Evolutionary conservation across 2,329 filamentous ascomycete species (phyloP).

Genomic region (Alternaria triticina): DNA sequence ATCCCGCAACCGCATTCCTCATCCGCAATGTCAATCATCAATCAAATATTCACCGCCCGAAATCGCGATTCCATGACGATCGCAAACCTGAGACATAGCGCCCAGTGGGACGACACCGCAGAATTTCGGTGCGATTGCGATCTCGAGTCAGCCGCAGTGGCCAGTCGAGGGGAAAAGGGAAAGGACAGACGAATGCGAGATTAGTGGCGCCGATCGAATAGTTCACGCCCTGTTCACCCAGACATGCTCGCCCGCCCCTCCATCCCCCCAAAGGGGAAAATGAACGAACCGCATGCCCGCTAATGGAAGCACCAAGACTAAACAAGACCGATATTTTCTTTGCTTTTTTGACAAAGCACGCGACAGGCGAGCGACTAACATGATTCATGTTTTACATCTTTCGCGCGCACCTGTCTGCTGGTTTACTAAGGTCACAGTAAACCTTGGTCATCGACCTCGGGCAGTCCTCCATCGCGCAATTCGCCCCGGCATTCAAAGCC

Average conservation of each 20-base stretch:
- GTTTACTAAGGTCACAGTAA: not conserved
- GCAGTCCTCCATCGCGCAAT: not conserved
- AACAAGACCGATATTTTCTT: not conserved
- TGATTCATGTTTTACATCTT: not conserved
- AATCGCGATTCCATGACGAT: not conserved
- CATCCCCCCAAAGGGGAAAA: not conserved
- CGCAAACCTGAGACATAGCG: not conserved
- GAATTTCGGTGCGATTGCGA: not conserved
- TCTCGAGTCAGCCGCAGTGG: not conserved
- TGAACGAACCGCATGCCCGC: not conserved
- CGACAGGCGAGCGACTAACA: not conserved
- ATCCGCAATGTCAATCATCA: not conserved
- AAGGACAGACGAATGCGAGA: not conserved
- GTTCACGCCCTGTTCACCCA: constrained; percentile 17
- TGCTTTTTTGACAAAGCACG: not conserved
- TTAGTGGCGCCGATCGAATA: constrained; percentile 9
- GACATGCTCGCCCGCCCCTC: not conserved
- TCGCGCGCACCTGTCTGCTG: not conserved
- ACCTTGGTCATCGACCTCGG: not conserved
- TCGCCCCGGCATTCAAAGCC: not conserved
- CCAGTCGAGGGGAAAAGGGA: too few species aligned
- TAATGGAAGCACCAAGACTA: not conserved
- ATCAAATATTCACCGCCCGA: not conserved
- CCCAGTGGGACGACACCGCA: not conserved
- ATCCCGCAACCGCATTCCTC: not conserved